A percentile compares a stretch with the other conserved stretches of the same genome.
phyloP scores from a whole-genome alignment of 306 rosid genomes.

The Echinosophora koreensis region DNA sequence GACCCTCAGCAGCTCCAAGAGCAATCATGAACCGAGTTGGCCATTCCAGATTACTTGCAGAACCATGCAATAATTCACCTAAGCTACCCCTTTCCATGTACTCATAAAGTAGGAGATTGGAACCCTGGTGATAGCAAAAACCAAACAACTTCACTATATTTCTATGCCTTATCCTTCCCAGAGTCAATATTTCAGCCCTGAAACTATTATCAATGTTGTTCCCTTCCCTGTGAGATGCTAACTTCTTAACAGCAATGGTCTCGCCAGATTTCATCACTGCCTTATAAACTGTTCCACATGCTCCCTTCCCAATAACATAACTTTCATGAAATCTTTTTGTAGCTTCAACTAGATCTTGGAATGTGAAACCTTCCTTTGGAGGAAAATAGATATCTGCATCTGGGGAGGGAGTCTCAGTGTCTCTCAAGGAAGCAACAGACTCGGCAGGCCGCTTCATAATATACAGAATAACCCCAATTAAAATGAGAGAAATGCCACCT shows the following conservation, averaged over 20 bases:
- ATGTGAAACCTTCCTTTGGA: slow-evolving; percentile 81
- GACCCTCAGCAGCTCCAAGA: slow-evolving; percentile 99
- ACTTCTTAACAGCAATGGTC: slow-evolving; percentile 87
- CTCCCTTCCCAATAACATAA: slow-evolving; percentile 86
- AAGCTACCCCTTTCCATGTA: slow-evolving; percentile 96
- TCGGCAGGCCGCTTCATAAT: slow-evolving; percentile 70
- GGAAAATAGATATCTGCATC: slow-evolving; percentile 86
- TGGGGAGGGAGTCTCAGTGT: slow-evolving; percentile 62
- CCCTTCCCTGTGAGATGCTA: slow-evolving; percentile 90
- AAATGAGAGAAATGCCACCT: slow-evolving; percentile 90
- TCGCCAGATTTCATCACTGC: slow-evolving; percentile 78
- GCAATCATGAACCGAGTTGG: slow-evolving; percentile 84
- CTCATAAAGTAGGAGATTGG: slow-evolving; percentile 89
- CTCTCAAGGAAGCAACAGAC: slow-evolving; percentile 52
- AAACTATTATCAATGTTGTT: slow-evolving; percentile 83
- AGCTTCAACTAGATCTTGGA: slow-evolving; percentile 91
- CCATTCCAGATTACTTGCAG: slow-evolving; percentile 78
- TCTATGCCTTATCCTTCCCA: slow-evolving; percentile 95
- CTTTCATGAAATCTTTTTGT: slow-evolving; percentile 80
- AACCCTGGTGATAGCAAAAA: slow-evolving; percentile 89
- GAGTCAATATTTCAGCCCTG: slow-evolving; percentile 85
- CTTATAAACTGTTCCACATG: slow-evolving; percentile 93
- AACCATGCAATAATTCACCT: slow-evolving; percentile 87
- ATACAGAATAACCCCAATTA: slow-evolving; percentile 72
- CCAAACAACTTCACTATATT: slow-evolving; percentile 93